Evolutionary conservation across 164 flowering plant genomes (phyloP).

Genomic region (Malania oleifera): DNA sequence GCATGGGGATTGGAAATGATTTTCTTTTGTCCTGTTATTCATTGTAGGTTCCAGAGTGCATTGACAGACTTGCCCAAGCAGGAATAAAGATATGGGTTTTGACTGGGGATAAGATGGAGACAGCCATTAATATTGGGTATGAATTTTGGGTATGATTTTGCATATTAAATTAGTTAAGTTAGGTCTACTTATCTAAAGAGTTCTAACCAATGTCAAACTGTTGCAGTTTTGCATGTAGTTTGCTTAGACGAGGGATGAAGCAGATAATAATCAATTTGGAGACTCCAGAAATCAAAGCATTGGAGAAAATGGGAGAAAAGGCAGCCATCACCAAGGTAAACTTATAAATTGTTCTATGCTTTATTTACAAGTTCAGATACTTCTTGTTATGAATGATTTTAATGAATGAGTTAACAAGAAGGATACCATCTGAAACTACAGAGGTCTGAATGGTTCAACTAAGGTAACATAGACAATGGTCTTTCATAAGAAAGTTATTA

Average conservation of each 20-base stretch:
- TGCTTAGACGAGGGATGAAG: constrained; percentile 92
- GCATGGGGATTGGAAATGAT: constrained; percentile 1
- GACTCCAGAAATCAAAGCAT: constrained; percentile 46
- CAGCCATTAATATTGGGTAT: constrained; percentile 98
- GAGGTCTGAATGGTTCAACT: too few relatives aligned
- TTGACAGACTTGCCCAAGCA: constrained; percentile 94
- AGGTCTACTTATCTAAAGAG: background rate
- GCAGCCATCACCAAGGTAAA: constrained; percentile 54
- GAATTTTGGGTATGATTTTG: constrained; percentile 10
- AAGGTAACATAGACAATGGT: too few relatives aligned
- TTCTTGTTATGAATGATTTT: background rate
- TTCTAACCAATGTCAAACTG: constrained; percentile 21
- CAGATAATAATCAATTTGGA: constrained; percentile 78
- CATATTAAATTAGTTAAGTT: background rate
- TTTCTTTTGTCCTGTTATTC: constrained; percentile 3
- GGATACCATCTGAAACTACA: too few relatives aligned
- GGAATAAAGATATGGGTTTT: constrained; percentile 97
- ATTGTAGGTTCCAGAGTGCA: constrained; percentile 89
- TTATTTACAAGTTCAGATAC: background rate
- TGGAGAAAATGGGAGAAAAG: constrained; percentile 70
- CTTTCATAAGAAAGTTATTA: too few relatives aligned
- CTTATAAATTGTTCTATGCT: background rate
- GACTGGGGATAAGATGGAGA: constrained; percentile 99
- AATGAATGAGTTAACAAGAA: background rate
- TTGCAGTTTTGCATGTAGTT: constrained; percentile 85